These are phyloP conservation scores for Aspergillus indologenus DNA, from an alignment of 495 filamentous ascomycete species.

Conservation along the genomic window DNA sequence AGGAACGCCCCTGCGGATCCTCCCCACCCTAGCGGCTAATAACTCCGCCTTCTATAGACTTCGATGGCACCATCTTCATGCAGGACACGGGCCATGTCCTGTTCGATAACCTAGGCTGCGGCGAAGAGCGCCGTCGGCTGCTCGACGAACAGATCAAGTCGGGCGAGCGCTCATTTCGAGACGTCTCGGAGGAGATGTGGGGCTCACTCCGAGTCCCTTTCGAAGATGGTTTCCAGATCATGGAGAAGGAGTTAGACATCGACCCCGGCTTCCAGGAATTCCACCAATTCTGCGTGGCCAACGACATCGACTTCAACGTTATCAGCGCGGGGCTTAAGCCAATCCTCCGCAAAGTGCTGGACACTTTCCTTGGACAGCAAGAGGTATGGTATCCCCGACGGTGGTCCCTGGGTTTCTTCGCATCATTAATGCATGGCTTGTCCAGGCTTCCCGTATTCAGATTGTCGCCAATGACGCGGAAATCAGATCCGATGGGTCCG, in stretches of 20 bases:
- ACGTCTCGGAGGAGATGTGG: conserved; percentile 80
- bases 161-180: conserved; percentile 66
- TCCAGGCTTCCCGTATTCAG: conserved; percentile 55
- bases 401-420: neutral
- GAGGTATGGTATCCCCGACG: conserved; percentile 28
- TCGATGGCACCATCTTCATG: conserved; percentile 77
- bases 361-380: conserved; percentile 62
- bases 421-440: neutral
- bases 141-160: conserved; percentile 67
- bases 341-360: conserved; percentile 58
- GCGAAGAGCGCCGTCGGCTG: conserved; percentile 49
- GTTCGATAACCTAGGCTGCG: conserved; percentile 67
- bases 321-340: conserved; percentile 72
- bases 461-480: conserved; percentile 70
- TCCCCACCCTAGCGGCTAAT: neutral
- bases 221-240: conserved; percentile 69
- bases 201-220: conserved; percentile 65
- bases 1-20: neutral
- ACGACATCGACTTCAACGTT: conserved; percentile 68
- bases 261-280: conserved; percentile 65
- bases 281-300: conserved; percentile 61
- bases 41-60: conserved; percentile 44
- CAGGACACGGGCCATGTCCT: conserved; percentile 76
- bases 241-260: conserved; percentile 61
- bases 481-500: conserved; percentile 54